A percentile compares a stretch with the other conserved stretches of the same genome.
Conservation (phyloP, 2,329 filamentous ascomycete genomes). For the Botryotinia convoluta region DNA sequence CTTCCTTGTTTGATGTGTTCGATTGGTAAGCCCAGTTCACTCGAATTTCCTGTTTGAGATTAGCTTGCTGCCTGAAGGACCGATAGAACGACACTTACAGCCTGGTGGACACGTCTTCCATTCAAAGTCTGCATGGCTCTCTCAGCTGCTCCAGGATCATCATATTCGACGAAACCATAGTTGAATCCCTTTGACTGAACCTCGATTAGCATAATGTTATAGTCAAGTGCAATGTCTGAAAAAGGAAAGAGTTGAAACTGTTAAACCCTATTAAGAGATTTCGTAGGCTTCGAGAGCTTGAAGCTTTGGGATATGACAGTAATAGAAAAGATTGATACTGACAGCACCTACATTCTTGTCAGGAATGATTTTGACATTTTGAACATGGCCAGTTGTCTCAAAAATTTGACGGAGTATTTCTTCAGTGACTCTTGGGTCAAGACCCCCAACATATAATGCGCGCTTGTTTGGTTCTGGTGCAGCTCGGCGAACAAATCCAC, state of each 20-base stretch:
- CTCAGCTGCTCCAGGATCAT: conserved; percentile 94
- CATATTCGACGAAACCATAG: conserved; percentile 98
- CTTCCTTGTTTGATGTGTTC: conserved; percentile 90
- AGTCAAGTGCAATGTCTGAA: conserved; percentile 22
- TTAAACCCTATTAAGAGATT: conserved; percentile 31
- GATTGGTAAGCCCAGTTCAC: conserved; percentile 99
- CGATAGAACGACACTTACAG: conserved; percentile 56
- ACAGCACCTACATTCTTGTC: conserved; percentile 89
- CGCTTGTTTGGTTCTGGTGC: conserved; percentile 98
- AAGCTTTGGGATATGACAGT: conserved; percentile 28
- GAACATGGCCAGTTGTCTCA: conserved; percentile 96
- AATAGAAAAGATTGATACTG: conserved; percentile 38
- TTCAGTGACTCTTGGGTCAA: conserved; percentile 93
- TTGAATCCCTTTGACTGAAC: conserved; percentile 91
- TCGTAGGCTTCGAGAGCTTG: conserved; percentile 22
- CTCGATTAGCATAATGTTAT: conserved; percentile 37
- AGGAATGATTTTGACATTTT: conserved; percentile 98
- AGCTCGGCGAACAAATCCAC: conserved; percentile 79
- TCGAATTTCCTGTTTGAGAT: conserved; percentile 74
- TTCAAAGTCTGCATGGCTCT: conserved; percentile 97
- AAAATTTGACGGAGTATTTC: conserved; percentile 97
- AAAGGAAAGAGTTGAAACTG: conserved; percentile 23
- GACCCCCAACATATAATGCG: conserved; percentile 89
- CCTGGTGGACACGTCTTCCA: conserved; percentile 90
- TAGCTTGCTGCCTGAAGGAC: background rate